Percentiles rank a stretch among this genome's conserved stretches.
Evolutionary conservation across 768 basidiomycete genomes (phyloP).

Genomic region (Pulveroboletus frians): DNA sequence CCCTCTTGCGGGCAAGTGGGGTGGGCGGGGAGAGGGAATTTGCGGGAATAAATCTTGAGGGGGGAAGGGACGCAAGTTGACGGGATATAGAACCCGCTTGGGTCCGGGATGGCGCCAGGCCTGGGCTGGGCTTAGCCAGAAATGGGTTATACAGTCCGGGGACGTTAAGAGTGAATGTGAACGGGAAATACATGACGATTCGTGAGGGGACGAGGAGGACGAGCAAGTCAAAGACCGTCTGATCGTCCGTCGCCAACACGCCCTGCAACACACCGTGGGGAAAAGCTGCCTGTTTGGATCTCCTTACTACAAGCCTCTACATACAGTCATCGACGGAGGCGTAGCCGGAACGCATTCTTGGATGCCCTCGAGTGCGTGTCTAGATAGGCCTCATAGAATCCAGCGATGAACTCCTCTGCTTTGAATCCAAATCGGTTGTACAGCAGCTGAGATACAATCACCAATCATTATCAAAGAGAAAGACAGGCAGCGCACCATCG

Average conservation of each 20-base stretch:
- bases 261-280: slow-evolving; percentile 1
- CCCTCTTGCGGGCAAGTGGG: slow-evolving; percentile 52
- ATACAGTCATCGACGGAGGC: slow-evolving; percentile 53
- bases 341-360: slow-evolving; percentile 75
- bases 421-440: slow-evolving; percentile 89
- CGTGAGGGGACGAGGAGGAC: slow-evolving; percentile 8
- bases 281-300: slow-evolving; percentile 1
- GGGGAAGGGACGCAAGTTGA: slow-evolving; percentile 14
- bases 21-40: slow-evolving; percentile 33
- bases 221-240: neutral
- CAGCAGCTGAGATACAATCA: slow-evolving; percentile 44
- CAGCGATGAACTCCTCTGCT: slow-evolving; percentile 76
- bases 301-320: neutral
- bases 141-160: slow-evolving; percentile 70
- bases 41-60: slow-evolving; percentile 11
- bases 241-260: neutral
- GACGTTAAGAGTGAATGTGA: slow-evolving; percentile 64
- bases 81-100: slow-evolving; percentile 24
- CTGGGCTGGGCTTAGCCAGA: slow-evolving; percentile 25
- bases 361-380: slow-evolving; percentile 63
- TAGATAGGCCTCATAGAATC: slow-evolving; percentile 80
- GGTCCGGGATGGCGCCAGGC: slow-evolving; percentile 20
- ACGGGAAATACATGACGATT: slow-evolving; percentile 52
- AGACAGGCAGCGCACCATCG: slow-evolving; percentile 48
- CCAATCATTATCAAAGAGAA: neutral